These are phyloP conservation scores for Dioscorea dumetorum DNA, from an alignment of 106 monocot species.

Conservation along the genomic window DNA sequence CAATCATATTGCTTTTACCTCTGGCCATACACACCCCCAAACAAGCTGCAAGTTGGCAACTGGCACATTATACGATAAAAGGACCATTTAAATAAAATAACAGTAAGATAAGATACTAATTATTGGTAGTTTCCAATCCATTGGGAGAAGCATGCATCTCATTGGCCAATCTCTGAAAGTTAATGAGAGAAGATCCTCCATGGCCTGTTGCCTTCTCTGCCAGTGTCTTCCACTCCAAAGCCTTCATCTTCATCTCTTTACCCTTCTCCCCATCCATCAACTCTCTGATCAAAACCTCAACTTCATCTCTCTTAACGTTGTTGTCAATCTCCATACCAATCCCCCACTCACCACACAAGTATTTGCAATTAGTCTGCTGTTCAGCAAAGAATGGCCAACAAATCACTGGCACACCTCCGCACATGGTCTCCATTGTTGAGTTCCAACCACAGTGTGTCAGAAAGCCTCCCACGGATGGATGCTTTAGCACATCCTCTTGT, in stretches of 20 bases:
- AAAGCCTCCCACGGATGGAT: background rate
- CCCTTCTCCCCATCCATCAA: slow-evolving; percentile 12
- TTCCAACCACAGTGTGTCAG: slow-evolving; percentile 6
- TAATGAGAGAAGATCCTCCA: slow-evolving; percentile 2
- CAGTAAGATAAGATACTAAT: too few relatives aligned
- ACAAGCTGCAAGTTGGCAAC: too few relatives aligned
- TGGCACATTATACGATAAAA: too few relatives aligned
- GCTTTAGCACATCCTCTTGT: background rate
- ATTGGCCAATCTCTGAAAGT: background rate
- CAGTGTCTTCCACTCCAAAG: slow-evolving; percentile 6
- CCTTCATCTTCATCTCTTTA: slow-evolving; percentile 11
- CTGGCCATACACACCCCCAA: too few relatives aligned
- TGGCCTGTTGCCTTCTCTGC: background rate
- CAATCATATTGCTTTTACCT: too few relatives aligned
- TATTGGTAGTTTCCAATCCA: too few relatives aligned
- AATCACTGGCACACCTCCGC: slow-evolving; percentile 4
- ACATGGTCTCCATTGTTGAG: background rate
- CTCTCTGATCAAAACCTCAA: slow-evolving; percentile 12
- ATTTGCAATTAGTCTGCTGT: slow-evolving; percentile 25
- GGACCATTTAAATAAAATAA: too few relatives aligned
- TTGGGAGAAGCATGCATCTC: background rate
- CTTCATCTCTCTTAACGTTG: slow-evolving; percentile 11
- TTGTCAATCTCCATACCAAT: slow-evolving; percentile 14
- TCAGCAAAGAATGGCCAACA: slow-evolving; percentile 31
- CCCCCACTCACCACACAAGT: slow-evolving; percentile 7